Percentiles rank a stretch among this genome's conserved stretches.
These are phyloP conservation scores for Colletotrichum godetiae DNA, from an alignment of 2,329 filamentous ascomycete genomes.

Conservation along the genomic window DNA sequence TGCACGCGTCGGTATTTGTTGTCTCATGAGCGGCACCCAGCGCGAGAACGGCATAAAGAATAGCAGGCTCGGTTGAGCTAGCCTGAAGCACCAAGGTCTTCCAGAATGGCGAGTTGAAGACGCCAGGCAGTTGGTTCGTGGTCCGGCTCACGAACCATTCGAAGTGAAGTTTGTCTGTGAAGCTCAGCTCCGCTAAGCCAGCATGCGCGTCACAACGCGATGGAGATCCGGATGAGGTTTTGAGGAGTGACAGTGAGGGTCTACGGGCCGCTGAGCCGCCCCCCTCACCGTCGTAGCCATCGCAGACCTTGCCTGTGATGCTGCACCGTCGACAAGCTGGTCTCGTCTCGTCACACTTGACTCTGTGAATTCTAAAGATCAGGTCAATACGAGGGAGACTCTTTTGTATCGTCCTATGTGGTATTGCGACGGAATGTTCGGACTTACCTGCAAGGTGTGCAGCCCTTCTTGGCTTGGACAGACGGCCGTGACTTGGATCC, in stretches of 20 bases:
- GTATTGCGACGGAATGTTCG: neutral
- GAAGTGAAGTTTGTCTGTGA: conserved; percentile 42
- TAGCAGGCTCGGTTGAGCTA: conserved; percentile 48
- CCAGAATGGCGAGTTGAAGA: conserved; percentile 52
- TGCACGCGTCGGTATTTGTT: conserved; percentile 37
- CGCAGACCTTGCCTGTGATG: conserved; percentile 38
- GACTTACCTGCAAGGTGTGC: conserved; percentile 33
- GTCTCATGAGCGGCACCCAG: neutral
- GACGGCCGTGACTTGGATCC: neutral
- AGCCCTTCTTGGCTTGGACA: conserved; percentile 3
- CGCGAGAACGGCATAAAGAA: conserved; percentile 51
- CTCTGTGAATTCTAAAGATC: conserved; percentile 35
- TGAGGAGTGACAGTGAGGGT: neutral
- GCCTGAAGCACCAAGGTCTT: conserved; percentile 49
- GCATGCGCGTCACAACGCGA: neutral
- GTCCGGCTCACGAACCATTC: conserved; percentile 57
- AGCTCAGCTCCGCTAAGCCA: neutral
- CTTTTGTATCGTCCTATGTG: neutral
- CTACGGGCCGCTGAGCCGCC: neutral
- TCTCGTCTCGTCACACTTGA: conserved; percentile 41
- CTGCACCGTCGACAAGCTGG: conserved; percentile 38
- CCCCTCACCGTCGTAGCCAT: conserved; percentile 40
- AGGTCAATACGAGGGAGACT: neutral
- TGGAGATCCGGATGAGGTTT: neutral
- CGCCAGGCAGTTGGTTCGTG: conserved; percentile 48